phyloP scores from a whole-genome alignment of 2,329 filamentous ascomycete genomes.

The Escovopsis weberi region DNA sequence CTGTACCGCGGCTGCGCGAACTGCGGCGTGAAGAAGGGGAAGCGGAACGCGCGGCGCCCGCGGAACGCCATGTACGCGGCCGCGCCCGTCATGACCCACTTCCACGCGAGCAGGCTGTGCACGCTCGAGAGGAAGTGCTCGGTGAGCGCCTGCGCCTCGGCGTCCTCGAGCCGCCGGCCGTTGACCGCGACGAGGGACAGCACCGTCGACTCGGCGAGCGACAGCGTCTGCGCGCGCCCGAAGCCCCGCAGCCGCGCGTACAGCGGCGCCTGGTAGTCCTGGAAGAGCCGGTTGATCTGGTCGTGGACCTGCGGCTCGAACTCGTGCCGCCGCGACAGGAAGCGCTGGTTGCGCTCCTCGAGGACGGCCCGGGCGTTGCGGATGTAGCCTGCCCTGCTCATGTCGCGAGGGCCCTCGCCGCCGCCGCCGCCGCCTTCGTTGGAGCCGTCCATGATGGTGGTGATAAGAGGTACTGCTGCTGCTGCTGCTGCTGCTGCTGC shows the following conservation, averaged over 20 bases:
- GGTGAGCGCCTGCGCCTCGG: conserved; percentile 21
- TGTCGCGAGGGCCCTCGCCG: conserved; percentile 15
- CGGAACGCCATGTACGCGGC: conserved; percentile 14
- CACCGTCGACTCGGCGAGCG: conserved; percentile 14
- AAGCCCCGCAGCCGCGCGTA: conserved; percentile 18
- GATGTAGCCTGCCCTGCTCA: conserved; percentile 9
- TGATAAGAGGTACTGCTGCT: neutral
- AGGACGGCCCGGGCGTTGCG: conserved; percentile 15
- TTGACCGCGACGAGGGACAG: conserved; percentile 15
- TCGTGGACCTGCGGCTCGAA: conserved; percentile 17
- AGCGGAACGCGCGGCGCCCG: conserved; percentile 20
- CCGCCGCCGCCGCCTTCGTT: neutral
- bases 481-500: neutral
- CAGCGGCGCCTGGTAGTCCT: conserved; percentile 17
- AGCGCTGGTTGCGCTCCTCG: conserved; percentile 18
- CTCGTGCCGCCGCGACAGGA: conserved; percentile 14
- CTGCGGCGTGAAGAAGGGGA: conserved; percentile 26
- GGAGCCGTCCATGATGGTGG: conserved; percentile 7
- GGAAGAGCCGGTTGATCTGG: conserved; percentile 18
- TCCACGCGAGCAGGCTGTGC: conserved; percentile 17
- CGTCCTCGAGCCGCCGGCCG: conserved; percentile 18
- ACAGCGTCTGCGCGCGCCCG: conserved; percentile 14
- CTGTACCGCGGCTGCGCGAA: conserved; percentile 16
- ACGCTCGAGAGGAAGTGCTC: conserved; percentile 19
- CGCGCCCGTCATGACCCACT: conserved; percentile 12